Base-by-base conservation (phyloP, 108 stramenopile genomes). In the Nitzschia putrida region DNA sequence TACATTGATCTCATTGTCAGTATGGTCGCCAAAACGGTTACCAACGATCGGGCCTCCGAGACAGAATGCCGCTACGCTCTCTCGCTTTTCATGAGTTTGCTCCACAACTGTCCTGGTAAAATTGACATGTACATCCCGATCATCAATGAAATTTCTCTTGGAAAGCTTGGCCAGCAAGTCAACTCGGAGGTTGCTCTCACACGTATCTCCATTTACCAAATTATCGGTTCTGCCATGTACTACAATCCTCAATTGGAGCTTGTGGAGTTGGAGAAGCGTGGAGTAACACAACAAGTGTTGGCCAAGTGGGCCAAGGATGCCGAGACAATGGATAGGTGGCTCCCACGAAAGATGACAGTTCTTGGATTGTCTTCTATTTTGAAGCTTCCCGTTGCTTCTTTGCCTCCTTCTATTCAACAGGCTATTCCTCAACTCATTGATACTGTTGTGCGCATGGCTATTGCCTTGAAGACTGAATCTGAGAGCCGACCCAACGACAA, bases 1-100 rank as follows among this genome's bases (percentile, higher is more conserved):
- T 95, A 94, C 69, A 80, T 96, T 57, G 91, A 95, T 60, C 75
- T 96, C 78, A 83, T 96, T 47, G 80, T 94, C 54, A 93, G 81
- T 61, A 94, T 96, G 69, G 92, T 90, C 7, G 73, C 86, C n/a
- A 91, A 94, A 65, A 90, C 95, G 12, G 83, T 96, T 0, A 75
- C 85, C 20, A 90, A 90, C 57, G 94, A 95, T 43, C 68, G 89
- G 14, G 79, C 91, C 11, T 88, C 88, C 12, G 95, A 96, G 71
- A 74, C 73, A 24, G 97, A 97, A 84, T 89, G 88, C 57, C 80
- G 91, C 5, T 88, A 89, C 65, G 92, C 92, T 14, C 78, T 94
- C 16, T 76, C 87, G 24, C 81, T 97, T 13, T 87, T 92, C 78
- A 90, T 94, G 93, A 88, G 89, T 61, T 72, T 96, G 22, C 69